Conservation (phyloP, 2,329 filamentous ascomycete species). For the Colletotrichum truncatum region DNA sequence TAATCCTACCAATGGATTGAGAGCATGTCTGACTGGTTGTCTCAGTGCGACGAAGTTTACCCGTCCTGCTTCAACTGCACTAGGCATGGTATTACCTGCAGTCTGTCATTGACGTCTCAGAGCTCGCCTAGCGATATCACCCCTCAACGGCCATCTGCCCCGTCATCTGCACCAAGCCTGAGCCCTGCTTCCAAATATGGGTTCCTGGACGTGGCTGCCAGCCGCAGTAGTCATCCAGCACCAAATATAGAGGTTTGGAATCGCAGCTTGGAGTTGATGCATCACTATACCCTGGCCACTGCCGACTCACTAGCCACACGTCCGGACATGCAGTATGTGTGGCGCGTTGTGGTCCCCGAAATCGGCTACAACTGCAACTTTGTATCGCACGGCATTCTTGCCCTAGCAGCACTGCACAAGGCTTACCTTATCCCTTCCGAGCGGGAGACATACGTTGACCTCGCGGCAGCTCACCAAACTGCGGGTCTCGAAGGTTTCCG, state of each 20-base stretch:
- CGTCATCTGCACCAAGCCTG: background rate
- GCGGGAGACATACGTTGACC: constrained; percentile 36
- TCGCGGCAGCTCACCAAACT: constrained; percentile 41
- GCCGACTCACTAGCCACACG: constrained; percentile 34
- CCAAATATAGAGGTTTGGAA: constrained; percentile 19
- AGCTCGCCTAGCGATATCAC: background rate
- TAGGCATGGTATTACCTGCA: constrained; percentile 39
- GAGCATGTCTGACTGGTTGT: background rate
- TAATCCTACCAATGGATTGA: background rate
- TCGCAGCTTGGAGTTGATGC: constrained; percentile 39
- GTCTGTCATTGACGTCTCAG: constrained; percentile 31
- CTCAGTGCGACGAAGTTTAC: constrained; percentile 36
- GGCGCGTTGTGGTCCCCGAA: constrained; percentile 36
- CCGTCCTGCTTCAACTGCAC: constrained; percentile 42
- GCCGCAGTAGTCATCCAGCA: background rate
- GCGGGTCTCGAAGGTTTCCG: constrained; percentile 41
- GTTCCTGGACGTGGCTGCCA: background rate
- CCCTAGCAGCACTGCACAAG: constrained; percentile 41
- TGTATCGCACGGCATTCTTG: constrained; percentile 41
- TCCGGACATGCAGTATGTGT: constrained; percentile 37
- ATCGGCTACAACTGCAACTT: constrained; percentile 39
- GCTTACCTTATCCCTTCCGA: constrained; percentile 38
- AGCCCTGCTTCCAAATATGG: background rate
- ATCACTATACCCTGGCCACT: constrained; percentile 40
- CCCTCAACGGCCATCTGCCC: background rate